Evolutionary conservation across 805 yeast genomes (phyloP), one percentile per base, ranked within the genome.

Genomic region (Pichia scutulata): DNA sequence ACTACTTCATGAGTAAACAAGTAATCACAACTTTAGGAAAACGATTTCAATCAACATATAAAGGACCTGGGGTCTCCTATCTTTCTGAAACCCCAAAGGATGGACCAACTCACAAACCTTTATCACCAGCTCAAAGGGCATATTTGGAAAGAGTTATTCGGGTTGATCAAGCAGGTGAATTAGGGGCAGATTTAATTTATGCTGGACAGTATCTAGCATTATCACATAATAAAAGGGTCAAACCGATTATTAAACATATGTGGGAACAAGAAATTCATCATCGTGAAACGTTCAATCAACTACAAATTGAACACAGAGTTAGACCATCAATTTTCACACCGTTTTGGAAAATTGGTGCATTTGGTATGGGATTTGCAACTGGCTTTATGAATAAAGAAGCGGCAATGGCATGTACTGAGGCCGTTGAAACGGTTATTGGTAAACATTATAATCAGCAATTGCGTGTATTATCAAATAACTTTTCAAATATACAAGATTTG

Each of bases 401-500:
- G 2, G 98, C 99, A 2, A 93, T 93, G 99, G 98, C 99, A 1
- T 93, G 99, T 65, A 93, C 99, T 0, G 98, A 90, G 53, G 98
- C 98, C 0, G 98, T 93, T 2, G 99, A 93, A 67, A 93, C 99
- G 0, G 98, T 93, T 7, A 93, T 93, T 65, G 99, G 99, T 2
- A 86, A 87, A 1, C 99, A 93, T 65, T 93, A 93, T 68, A 93
- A 93, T 64, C 83, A 82, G 54, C 99, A 93, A 66, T 71, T 93
- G 56, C 74, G 99, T 48, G 80, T 82, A 40, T 71, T 93, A 50
- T 76, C 78, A 66, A 83, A 81, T 55, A 85, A 84, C 53, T 87
- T 76, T 61, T 75, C 78, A 18, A 71, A 78, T 26, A 64, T 70
- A 18, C 67, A 66, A 22, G 64, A 64, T 21, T 65, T 67, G 12